These are phyloP conservation scores for Sonneratia alba DNA, from an alignment of 345 rosid species.

Conservation along the genomic window DNA sequence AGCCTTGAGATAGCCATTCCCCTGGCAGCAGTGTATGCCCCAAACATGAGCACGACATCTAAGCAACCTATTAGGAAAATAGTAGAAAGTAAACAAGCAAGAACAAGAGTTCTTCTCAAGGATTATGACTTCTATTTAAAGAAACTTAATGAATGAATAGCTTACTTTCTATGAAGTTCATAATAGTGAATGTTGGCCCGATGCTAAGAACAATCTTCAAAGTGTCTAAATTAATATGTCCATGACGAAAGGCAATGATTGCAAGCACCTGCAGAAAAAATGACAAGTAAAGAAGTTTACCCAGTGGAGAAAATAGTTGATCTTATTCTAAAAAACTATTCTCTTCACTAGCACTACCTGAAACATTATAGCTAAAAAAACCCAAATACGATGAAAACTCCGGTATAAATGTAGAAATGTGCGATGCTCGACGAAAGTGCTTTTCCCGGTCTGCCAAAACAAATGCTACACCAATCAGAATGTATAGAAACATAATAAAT, in stretches of 20 bases:
- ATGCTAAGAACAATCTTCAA: slow-evolving; percentile 70
- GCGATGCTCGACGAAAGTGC: slow-evolving; percentile 95
- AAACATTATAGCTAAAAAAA: slow-evolving; percentile 88
- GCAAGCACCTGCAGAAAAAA: slow-evolving; percentile 53
- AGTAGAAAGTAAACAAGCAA: not conserved
- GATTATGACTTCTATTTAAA: not conserved
- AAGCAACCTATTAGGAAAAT: slow-evolving; percentile 44
- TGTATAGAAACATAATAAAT: not conserved
- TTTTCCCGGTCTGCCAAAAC: slow-evolving; percentile 71
- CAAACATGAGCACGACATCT: slow-evolving; percentile 86
- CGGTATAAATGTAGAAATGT: slow-evolving; percentile 90
- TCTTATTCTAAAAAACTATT: not conserved
- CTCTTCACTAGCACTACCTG: slow-evolving; percentile 43
- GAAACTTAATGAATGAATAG: slow-evolving; percentile 2
- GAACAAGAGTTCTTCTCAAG: not conserved
- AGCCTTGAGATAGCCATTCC: slow-evolving; percentile 98
- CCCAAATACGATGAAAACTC: slow-evolving; percentile 93
- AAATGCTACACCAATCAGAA: not conserved
- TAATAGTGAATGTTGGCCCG: slow-evolving; percentile 80
- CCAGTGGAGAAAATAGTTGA: slow-evolving; percentile 6
- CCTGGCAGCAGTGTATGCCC: slow-evolving; percentile 82
- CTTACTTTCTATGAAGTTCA: slow-evolving; percentile 85
- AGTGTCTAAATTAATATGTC: slow-evolving; percentile 45
- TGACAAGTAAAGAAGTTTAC: slow-evolving; percentile 8
- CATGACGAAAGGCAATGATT: slow-evolving; percentile 72